Conservation (phyloP, 441 rosid genomes). For the Hura crepitans region DNA sequence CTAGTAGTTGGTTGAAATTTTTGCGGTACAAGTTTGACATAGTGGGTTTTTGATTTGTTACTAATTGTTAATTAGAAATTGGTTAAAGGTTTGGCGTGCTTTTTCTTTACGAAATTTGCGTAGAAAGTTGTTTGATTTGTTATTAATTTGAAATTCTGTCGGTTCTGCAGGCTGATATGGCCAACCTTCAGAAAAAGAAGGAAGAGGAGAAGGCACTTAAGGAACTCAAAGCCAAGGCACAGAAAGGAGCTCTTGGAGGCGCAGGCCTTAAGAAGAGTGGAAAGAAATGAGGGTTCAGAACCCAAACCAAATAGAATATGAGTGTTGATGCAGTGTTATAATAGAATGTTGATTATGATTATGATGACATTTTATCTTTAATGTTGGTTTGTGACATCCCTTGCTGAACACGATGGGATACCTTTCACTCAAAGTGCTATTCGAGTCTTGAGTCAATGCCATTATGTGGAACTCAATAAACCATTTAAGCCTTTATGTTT, state of each 20-base stretch:
- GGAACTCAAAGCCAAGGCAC: conserved; percentile 85
- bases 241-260: conserved; percentile 81
- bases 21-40: no score
- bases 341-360: background rate
- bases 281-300: conserved; percentile 58
- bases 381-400: conserved; percentile 10
- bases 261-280: conserved; percentile 93
- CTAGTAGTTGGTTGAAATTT: background rate
- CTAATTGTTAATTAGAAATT: no score
- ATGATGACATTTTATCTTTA: conserved; percentile 15
- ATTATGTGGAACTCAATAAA: conserved; percentile 12
- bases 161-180: conserved; percentile 53
- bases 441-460: conserved; percentile 7
- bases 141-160: background rate
- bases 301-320: conserved; percentile 2
- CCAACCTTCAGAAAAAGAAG: conserved; percentile 77
- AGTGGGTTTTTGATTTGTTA: no score
- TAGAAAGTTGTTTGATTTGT: background rate
- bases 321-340: conserved; percentile 14
- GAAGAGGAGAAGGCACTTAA: conserved; percentile 89
- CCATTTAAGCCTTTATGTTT: background rate
- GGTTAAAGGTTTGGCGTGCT: no score
- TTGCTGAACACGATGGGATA: background rate
- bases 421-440: conserved; percentile 16
- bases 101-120: background rate